Base-by-base conservation (phyloP, 352 stramenopile genomes). In the Lagenidium sp. region DNA sequence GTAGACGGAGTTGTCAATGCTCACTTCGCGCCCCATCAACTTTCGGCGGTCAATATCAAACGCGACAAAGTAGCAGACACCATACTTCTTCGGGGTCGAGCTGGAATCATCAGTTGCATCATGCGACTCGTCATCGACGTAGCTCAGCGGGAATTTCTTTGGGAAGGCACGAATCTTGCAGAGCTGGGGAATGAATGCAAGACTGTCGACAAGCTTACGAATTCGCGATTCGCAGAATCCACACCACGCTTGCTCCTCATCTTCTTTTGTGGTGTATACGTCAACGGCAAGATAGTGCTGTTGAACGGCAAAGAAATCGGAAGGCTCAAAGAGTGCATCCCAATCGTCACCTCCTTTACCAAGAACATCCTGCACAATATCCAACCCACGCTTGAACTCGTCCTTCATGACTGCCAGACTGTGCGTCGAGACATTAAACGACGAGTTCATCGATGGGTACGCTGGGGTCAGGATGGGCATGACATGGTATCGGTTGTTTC, bases 401-500 rank as follows among this genome's bases (percentile, higher is more conserved):
- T 97, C 78, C 53, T 95, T 92, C 63, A 99, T 97, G 21, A 97
- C 78, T 20, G 87, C 65, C n/a, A 98, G 63, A 52, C 95, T 97
- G 49, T 96, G 87, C 26, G 79, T 71, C 43, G 86, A 97, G 36
- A 99, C 95, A 60, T 98, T 99, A 68, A 98, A 98, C 15, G 95
- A 97, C 20, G 95, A 99, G 68, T 99, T 99, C 96, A 98, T 99
- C 21, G 83, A 96, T 34, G 97, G 97, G 67, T 98, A 99, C 40
- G 93, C 94, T 4, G 97, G 97, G 19, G 97, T 99, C 48, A 99
- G 68, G 43, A 99, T 99, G 20, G 96, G 96, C 95, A 99, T 99
- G 15, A 98, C 68, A 63, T 99, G 94, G 45, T 84, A 93, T 44
- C 78, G 81, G 54, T 94, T 94, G 59, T 84, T 81, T 28, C 82